Conservation (phyloP, 805 yeast species). For the Candida loeiensis region DNA sequence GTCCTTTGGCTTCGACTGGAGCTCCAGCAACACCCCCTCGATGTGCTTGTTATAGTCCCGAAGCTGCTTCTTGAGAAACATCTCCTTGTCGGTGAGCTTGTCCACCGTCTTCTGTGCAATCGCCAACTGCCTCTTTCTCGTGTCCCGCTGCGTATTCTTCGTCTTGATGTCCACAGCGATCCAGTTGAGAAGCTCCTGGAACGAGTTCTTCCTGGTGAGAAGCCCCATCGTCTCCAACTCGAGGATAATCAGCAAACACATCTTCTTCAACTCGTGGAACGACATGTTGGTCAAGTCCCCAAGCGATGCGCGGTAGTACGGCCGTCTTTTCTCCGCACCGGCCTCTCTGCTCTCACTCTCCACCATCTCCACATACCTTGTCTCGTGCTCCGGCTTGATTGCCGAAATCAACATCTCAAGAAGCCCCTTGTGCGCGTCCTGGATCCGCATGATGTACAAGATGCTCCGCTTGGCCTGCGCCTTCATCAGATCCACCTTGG, state of each 20-base stretch:
- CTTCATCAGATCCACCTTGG: slow-evolving; percentile 55
- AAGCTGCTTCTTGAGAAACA: slow-evolving; percentile 42
- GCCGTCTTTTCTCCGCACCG: slow-evolving; percentile 39
- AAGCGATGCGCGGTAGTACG: slow-evolving; percentile 44
- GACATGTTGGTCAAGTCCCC: slow-evolving; percentile 48
- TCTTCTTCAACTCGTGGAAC: slow-evolving; percentile 74
- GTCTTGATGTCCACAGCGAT: slow-evolving; percentile 75
- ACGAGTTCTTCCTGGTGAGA: slow-evolving; percentile 63
- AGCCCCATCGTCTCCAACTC: slow-evolving; percentile 69
- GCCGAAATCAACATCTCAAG: slow-evolving; percentile 67
- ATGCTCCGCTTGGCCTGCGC: slow-evolving; percentile 80
- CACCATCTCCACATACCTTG: slow-evolving; percentile 53
- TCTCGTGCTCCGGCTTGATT: slow-evolving; percentile 68
- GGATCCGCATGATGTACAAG: slow-evolving; percentile 80
- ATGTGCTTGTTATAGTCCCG: slow-evolving; percentile 46
- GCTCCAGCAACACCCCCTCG: slow-evolving; percentile 39
- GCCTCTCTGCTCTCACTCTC: slow-evolving; percentile 37
- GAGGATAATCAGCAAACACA: slow-evolving; percentile 69
- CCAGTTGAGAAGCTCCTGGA: slow-evolving; percentile 76
- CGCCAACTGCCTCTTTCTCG: slow-evolving; percentile 39
- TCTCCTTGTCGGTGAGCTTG: slow-evolving; percentile 44
- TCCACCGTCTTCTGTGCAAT: slow-evolving; percentile 40
- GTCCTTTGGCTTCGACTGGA: slow-evolving; percentile 45
- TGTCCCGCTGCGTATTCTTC: slow-evolving; percentile 41
- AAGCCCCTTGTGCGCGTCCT: slow-evolving; percentile 57